Base-by-base conservation (phyloP, 257 asterid genomes). In the Verbena officinalis region DNA sequence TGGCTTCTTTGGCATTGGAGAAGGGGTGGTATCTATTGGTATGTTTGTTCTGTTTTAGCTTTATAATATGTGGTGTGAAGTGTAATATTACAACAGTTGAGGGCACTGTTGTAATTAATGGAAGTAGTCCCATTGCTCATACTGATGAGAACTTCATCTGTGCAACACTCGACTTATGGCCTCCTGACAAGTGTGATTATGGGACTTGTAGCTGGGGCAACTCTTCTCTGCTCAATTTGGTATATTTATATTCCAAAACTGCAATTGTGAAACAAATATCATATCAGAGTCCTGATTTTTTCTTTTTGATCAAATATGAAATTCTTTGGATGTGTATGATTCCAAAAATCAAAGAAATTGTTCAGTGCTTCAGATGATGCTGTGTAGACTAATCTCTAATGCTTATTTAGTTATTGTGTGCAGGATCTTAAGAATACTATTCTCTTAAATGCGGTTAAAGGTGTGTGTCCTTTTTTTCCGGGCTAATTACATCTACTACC, bases 151-250 rank as follows among this genome's bases (percentile, higher is more conserved):
- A 83, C 56, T 86, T 78, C 73, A 74, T 85, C 11, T 85, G 93
- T 62, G 85, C 89, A 5, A 85, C 89, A 2, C 10, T 85, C 73
- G 93, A 85, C 48, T 82, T 77, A 84, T 85, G 93, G 93, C 93
- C 93, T 11, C 72, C 82, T 33, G 66, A 59, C 16, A 85, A 85
- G 52, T 83, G 89, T 74, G 92, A 85, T 53, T 78, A 74, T 72
- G 81, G 85, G 27, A 80, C 77, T 65, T 85, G 93, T 57, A 75
- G 82, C 59, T 85, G 93, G 93, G 93, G 75, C 22, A 48, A 39
- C 19, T 53, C 87, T 36, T 80, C 75, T 53, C 20, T 77, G 31
- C 52, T 72, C 8, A 30, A 62, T 62, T 45, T 62, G 68, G 68
- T 59, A 40, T 34, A 5, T 44, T 11, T 42, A 11, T 14, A 3